Percentiles rank a stretch among this genome's conserved stretches.
phyloP scores from a whole-genome alignment of 2,329 filamentous ascomycete genomes.

The Colletotrichum liriopes region DNA sequence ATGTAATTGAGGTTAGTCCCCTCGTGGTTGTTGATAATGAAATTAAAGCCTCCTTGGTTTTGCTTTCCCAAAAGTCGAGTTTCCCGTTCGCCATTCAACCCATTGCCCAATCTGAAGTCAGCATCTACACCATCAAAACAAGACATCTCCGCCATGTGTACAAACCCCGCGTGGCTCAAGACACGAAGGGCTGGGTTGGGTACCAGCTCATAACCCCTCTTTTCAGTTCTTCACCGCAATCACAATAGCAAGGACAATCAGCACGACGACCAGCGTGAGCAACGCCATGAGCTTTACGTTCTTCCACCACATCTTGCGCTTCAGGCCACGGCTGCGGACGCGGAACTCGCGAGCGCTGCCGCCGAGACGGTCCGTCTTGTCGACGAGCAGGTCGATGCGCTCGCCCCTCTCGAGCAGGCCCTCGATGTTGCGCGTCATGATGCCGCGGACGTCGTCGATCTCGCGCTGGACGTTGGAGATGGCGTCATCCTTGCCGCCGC shows the following conservation, averaged over 20 bases:
- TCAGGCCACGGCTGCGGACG: slow-evolving; percentile 86
- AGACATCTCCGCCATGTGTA: slow-evolving; percentile 3
- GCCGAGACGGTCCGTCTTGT: slow-evolving; percentile 95
- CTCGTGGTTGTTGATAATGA: slow-evolving; percentile 13
- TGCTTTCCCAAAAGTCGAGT: slow-evolving; percentile 33
- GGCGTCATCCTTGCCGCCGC: slow-evolving; percentile 83
- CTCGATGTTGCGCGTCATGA: slow-evolving; percentile 98
- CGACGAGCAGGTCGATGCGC: slow-evolving; percentile 92
- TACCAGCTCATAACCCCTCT: not conserved
- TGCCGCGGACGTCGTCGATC: slow-evolving; percentile 92
- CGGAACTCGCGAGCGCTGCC: slow-evolving; percentile 92
- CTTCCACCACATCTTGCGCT: slow-evolving; percentile 99
- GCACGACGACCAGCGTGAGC: slow-evolving; percentile 76
- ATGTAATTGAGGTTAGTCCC: slow-evolving; percentile 7
- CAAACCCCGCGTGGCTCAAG: slow-evolving; percentile 1
- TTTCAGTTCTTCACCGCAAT: slow-evolving; percentile 65
- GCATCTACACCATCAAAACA: slow-evolving; percentile 34
- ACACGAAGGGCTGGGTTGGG: not conserved
- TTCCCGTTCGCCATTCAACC: slow-evolving; percentile 40
- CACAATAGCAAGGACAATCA: slow-evolving; percentile 71
- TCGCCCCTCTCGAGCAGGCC: slow-evolving; percentile 90
- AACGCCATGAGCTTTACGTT: slow-evolving; percentile 95
- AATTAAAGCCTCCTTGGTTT: slow-evolving; percentile 36
- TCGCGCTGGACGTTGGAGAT: slow-evolving; percentile 87
- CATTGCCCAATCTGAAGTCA: slow-evolving; percentile 38